Base-by-base conservation (phyloP, 768 basidiomycete species). In the Rhizopogon roseolus region DNA sequence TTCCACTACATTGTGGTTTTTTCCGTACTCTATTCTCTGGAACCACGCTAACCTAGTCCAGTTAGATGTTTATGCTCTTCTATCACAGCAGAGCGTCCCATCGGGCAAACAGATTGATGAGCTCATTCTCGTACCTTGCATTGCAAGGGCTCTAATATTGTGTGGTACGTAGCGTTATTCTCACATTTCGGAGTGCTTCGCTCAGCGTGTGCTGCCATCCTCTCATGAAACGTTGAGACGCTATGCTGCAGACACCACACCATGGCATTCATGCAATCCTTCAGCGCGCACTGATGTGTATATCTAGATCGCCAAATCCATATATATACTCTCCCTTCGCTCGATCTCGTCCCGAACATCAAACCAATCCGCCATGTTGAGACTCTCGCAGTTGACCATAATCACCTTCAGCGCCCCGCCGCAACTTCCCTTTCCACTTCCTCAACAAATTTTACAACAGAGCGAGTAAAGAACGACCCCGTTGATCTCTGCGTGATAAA, bases 301-400 rank as follows among this genome's bases (percentile, higher is more conserved):
- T 16, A 27, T 41, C 14, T 57, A 76, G 86, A 85, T 54, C 78
- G 75, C 55, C 81, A 84, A 57, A 70, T 98, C 4, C 81, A 88
- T 64, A 86, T 97, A 64, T 90, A 90, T 60, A 78, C 83, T 0
- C 73, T 95, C 1, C 94, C 96, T 1, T 81, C 84, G 4, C 78
- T 98, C 17, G 90, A 94, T 54, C 80, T 82, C 1, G 77, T 90
- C 0, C 70, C 72, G 4, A 76, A 71, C 10, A 84, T 90, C 57
- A 87, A 87, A 53, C 88, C 94, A 2, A 77, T 98, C 22, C 81
- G 93, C 42, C 85, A 94, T 54, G 88, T 91, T 4, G 71, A 88
- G 17, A 76, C 87, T 0, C 84, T 96, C 58, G 84, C 93, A 0
- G 83, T 97, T 0, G 95, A 98, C 63, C 84, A 94, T 52, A 76